phyloP scores from a whole-genome alignment of 2,329 filamentous ascomycete species.

The Colletotrichum coccodes region DNA sequence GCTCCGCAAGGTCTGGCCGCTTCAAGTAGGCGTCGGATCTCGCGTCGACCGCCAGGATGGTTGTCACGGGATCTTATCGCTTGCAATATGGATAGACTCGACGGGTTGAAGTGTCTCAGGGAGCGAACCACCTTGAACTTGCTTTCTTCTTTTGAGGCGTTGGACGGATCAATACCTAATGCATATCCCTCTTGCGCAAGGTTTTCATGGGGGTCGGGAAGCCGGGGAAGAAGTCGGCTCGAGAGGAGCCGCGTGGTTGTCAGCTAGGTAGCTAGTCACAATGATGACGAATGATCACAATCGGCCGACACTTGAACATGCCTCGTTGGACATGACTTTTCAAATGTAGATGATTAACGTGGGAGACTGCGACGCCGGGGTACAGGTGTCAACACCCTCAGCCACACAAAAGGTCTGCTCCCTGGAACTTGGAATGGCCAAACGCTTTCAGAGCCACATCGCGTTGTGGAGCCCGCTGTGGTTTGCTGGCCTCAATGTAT shows the following conservation, averaged over 20 bases:
- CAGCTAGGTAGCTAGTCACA: conserved; percentile 13
- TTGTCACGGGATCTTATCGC: background rate
- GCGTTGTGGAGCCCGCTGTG: too few species aligned
- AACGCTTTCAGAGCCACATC: too few species aligned
- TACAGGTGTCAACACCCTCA: too few species aligned
- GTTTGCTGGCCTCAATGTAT: too few species aligned
- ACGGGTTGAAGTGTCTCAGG: background rate
- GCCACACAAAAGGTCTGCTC: too few species aligned
- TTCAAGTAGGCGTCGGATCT: background rate
- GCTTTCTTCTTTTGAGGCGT: conserved; percentile 24
- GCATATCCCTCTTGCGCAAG: conserved; percentile 11
- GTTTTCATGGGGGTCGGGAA: conserved; percentile 27
- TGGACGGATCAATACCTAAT: conserved; percentile 25
- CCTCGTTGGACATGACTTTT: too few species aligned
- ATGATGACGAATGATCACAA: conserved; percentile 6
- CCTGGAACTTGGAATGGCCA: too few species aligned
- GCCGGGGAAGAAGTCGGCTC: conserved; percentile 15
- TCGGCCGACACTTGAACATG: background rate
- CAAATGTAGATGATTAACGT: too few species aligned
- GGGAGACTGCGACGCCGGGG: too few species aligned
- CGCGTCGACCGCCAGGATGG: background rate
- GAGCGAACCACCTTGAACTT: conserved; percentile 7
- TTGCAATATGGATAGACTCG: background rate
- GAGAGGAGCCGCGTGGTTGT: conserved; percentile 2
- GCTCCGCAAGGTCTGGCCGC: background rate